Evolutionary conservation across 192 early-diverging fungal genomes (phyloP), one percentile per base, ranked within the genome.

Genomic region (Umbelopsis sp.): DNA sequence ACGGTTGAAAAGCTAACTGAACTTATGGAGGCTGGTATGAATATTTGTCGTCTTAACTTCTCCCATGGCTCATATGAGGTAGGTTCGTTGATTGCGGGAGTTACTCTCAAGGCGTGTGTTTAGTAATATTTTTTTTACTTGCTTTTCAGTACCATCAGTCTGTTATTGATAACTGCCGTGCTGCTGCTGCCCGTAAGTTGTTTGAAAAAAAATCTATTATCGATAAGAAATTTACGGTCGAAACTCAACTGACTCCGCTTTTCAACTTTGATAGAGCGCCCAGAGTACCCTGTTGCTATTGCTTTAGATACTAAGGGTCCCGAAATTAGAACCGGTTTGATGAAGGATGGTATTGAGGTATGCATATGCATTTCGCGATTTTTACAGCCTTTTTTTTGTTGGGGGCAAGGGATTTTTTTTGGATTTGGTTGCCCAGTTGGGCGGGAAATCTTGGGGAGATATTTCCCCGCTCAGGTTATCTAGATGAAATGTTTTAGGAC

Each of bases 251-350:
- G 20, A 68, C 44, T 73, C 38, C n/a, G 50, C 44, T 34, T 26
- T 50, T 7, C 11, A 62, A 22, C 44, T 70, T 72, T 20, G 20
- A 9, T 34, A 74, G 80, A 74, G 29, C 56, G 71, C 12, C 80
- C 80, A 9, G 82, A 80, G 25, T 71, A 77, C 36, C 78, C 81
- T 52, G 74, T 87, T 25, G 92, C 86, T 38, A 92, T 94, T 76
- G 92, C 92, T 11, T 81, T 94, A 22, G 92, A 94, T 80, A 94
- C 91, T 73, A 91, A 93, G 76, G 91, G 90, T 31, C 90, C 91
- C 29, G 91, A 93, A 80, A 93, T 92, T 76, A 88, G 91, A 51
- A 93, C 91, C 9, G 91, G 91, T 67, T 74, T 84, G 59, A 90
- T 90, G 82, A 81, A 80, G 53, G 82, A 80, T 73, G 88, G 85